phyloP scores from a whole-genome alignment of 805 yeast species.

The Wickerhamomyces subpelliculosus region DNA sequence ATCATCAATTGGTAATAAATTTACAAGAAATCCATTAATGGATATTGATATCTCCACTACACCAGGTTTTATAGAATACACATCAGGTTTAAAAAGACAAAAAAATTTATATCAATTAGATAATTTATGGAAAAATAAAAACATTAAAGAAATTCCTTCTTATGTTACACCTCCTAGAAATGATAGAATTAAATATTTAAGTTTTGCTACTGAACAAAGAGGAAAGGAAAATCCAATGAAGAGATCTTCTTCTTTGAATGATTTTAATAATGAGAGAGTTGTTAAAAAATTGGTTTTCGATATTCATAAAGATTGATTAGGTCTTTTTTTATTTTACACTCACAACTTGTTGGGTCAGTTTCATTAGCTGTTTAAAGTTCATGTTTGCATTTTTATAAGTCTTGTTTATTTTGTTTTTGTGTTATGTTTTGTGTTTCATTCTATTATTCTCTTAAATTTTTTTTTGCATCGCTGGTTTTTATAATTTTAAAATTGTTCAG shows the following conservation, averaged over 20 bases:
- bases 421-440: not conserved
- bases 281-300: constrained; percentile 20
- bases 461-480: no score
- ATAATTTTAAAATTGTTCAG: no score
- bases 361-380: not conserved
- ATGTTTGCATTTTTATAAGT: not conserved
- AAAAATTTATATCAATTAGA: constrained; percentile 7
- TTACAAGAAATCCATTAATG: constrained; percentile 3
- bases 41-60: constrained; percentile 13
- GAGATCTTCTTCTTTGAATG: constrained; percentile 16
- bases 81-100: not conserved
- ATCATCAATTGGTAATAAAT: not conserved
- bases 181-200: constrained; percentile 13
- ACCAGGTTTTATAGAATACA: constrained; percentile 14
- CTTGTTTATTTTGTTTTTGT: not conserved
- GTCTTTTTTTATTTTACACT: not conserved
- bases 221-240: constrained; percentile 10
- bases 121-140: constrained; percentile 11
- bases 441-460: not conserved
- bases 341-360: not conserved
- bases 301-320: constrained; percentile 14
- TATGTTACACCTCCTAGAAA: constrained; percentile 22
- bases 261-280: constrained; percentile 13
- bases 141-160: constrained; percentile 10
- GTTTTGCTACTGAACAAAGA: constrained; percentile 7